Base-by-base conservation (phyloP, 1,139 yeast genomes). In the Candida sojae region DNA sequence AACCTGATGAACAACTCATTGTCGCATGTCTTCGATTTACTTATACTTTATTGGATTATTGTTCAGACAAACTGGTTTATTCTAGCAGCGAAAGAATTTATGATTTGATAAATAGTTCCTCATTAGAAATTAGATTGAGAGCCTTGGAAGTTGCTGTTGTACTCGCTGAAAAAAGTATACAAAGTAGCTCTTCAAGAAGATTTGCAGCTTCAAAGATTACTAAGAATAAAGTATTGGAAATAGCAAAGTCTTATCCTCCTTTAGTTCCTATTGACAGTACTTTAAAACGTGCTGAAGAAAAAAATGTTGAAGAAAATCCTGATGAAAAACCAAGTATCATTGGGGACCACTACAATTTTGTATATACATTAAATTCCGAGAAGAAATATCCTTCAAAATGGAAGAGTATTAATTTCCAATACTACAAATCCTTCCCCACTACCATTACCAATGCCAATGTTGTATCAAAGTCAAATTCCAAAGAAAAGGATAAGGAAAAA, bases 21-120 rank as follows among this genome's bases (percentile, higher is more conserved):
- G 66, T 77, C 0, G 68, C 84, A 1, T 73, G 90, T 45, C 70
- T 89, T 42, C 71, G 76, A 11, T 90, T 88, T 59, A 78, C 93
- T 0, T 74, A 79, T 34, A 67, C 82, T 50, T 69, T 92, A 42
- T 68, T 91, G 45, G 89, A 85, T 40, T 83, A 88, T 57, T 86
- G 95, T 52, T 75, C 84, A 25, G 84, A 85, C 57, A 76, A 89
- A 52, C 77, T 78, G 47, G 74, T 89, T 13, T 92, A 88, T 64
- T 73, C 84, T 17, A 84, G 92, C 33, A 71, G 80, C 41, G 88
- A 86, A 49, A 73, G 86, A 45, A 73, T 91, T 49, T 81, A 77
- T 52, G 75, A 75, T 42, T 70, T 92, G 54, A 62, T 91, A 47
- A 80, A 79, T 51, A 77, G 86, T 12, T 80, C 84, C 2, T 80